Conservation (phyloP, 2,329 filamentous ascomycete genomes). For the Madurella fahalii region DNA sequence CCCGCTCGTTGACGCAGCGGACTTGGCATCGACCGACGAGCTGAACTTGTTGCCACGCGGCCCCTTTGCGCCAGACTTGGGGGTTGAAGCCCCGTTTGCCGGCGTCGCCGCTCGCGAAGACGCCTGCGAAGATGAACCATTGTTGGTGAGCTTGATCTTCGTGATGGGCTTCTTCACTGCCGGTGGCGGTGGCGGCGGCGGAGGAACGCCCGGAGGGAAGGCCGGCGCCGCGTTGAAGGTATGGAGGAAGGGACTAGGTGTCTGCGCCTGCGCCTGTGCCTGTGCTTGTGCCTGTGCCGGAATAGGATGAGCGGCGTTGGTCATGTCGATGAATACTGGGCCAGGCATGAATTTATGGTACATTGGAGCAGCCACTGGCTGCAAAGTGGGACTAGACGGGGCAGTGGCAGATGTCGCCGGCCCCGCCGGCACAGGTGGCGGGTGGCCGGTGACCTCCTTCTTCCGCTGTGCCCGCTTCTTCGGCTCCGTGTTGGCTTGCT, state of each 20-base stretch:
- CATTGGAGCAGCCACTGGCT: conserved; percentile 4
- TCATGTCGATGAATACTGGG: conserved; percentile 1
- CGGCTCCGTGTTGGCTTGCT: conserved; percentile 17
- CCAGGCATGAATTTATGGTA: conserved; percentile 10
- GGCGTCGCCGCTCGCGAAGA: conserved; percentile 19
- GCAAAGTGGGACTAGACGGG: background rate
- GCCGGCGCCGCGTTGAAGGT: conserved; percentile 25
- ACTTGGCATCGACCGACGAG: conserved; percentile 6
- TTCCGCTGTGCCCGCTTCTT: conserved; percentile 26
- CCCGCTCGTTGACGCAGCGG: background rate
- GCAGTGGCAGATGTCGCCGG: background rate
- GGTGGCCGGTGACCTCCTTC: conserved; percentile 9
- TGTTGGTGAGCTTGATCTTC: conserved; percentile 27
- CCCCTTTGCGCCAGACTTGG: conserved; percentile 14
- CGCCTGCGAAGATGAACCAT: conserved; percentile 13
- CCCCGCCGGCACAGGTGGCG: background rate
- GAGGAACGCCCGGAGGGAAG: conserved; percentile 18
- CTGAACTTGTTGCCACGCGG: conserved; percentile 17
- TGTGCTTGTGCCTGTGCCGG: conserved; percentile 5
- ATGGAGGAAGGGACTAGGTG: conserved; percentile 20
- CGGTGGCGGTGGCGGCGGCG: conserved; percentile 20
- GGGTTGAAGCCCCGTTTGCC: conserved; percentile 12
- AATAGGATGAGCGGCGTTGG: conserved; percentile 1
- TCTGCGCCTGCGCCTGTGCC: conserved; percentile 3
- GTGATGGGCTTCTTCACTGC: conserved; percentile 26